Evolutionary conservation across 148 eudicot genomes (phyloP).

Genomic region (Oxyria digyna): DNA sequence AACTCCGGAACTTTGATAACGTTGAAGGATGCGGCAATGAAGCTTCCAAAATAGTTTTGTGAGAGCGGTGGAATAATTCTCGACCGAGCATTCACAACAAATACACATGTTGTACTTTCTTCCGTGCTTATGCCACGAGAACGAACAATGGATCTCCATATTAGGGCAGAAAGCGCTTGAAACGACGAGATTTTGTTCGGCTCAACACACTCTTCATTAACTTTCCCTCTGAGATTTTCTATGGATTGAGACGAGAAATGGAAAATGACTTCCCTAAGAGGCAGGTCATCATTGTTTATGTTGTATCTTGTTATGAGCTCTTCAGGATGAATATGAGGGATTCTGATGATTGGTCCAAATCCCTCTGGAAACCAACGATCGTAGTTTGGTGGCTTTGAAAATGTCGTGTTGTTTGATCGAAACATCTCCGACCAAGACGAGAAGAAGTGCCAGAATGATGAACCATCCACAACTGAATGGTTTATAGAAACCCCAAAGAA

Average conservation of each 20-base stretch:
- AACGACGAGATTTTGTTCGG: conserved; percentile 11
- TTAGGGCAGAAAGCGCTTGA: not conserved
- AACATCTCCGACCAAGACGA: conserved; percentile 29
- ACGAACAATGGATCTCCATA: conserved; percentile 12
- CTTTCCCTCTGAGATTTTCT: conserved; percentile 11
- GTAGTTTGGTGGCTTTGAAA: too few relatives aligned
- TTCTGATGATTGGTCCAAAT: too few relatives aligned
- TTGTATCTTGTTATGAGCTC: too few relatives aligned
- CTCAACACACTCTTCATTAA: conserved; percentile 4
- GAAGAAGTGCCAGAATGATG: conserved; percentile 52
- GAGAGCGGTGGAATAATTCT: conserved; percentile 41
- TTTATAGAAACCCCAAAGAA: conserved; percentile 45
- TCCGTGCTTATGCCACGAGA: conserved; percentile 22
- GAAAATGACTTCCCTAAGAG: too few relatives aligned
- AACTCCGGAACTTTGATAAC: conserved; percentile 26
- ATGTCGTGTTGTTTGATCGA: too few relatives aligned
- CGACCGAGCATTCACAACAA: conserved; percentile 43
- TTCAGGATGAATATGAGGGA: too few relatives aligned
- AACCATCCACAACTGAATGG: conserved; percentile 43
- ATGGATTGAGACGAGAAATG: too few relatives aligned
- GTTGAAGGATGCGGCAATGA: conserved; percentile 24
- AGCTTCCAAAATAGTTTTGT: conserved; percentile 55
- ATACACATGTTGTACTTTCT: conserved; percentile 40
- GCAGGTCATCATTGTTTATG: too few relatives aligned
- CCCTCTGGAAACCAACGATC: too few relatives aligned